A percentile compares a stretch with the other conserved stretches of the same genome.
Evolutionary conservation across 495 filamentous ascomycete genomes (phyloP).

Genomic region (Rostrohypoxylon terebratum): DNA sequence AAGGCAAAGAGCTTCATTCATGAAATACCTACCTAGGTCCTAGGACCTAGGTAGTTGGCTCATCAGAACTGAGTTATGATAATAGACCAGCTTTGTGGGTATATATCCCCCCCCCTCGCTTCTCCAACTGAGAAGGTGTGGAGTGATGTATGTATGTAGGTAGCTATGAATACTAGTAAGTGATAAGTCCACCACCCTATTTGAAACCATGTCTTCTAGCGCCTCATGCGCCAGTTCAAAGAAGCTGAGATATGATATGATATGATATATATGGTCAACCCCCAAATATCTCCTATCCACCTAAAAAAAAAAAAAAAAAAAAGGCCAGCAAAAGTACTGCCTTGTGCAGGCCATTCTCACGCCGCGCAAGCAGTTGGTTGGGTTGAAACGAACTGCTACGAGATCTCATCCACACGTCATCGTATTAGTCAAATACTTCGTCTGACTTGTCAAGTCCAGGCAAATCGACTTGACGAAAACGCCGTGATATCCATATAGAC

Average conservation of each 20-base stretch:
- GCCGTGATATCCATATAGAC: conserved; percentile 1
- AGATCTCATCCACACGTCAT: not conserved
- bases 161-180: conserved; percentile 3
- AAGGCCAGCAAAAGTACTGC: not conserved
- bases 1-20: not conserved
- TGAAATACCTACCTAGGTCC: too few relatives aligned
- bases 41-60: too few relatives aligned
- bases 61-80: not conserved
- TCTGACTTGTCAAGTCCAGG: not conserved
- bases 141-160: too few relatives aligned
- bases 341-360: not conserved
- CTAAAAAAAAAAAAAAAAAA: not conserved
- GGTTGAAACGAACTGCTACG: not conserved
- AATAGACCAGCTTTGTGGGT: not conserved
- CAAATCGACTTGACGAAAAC: not conserved
- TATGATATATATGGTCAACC: not conserved
- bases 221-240: not conserved
- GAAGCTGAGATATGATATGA: not conserved
- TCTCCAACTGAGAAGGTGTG: not conserved
- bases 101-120: not conserved
- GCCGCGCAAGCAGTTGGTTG: not conserved
- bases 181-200: not conserved
- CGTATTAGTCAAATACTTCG: not conserved
- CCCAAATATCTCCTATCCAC: not conserved
- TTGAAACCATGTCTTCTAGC: not conserved